phyloP scores from a whole-genome alignment of 2,329 filamentous ascomycete genomes.

The Spiromastix sp. region DNA sequence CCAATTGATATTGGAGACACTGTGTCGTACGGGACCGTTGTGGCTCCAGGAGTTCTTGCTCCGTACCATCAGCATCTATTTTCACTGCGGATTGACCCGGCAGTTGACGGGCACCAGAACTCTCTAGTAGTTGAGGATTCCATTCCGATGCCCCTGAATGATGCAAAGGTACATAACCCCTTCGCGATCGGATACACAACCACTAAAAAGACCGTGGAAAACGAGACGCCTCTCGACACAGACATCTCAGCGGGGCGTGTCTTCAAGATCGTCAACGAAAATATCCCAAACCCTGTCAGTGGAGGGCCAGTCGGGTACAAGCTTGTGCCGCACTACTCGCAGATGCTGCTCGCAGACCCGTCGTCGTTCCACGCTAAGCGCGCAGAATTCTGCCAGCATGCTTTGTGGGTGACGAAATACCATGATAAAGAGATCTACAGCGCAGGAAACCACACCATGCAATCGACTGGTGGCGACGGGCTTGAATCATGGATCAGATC shows the following conservation, averaged over 20 bases:
- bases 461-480: constrained; percentile 38
- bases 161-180: constrained; percentile 37
- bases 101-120: constrained; percentile 46
- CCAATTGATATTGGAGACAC: constrained; percentile 49
- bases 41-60: constrained; percentile 56
- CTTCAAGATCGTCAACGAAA: constrained; percentile 49
- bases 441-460: constrained; percentile 46
- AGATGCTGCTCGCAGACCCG: constrained; percentile 46
- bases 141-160: constrained; percentile 46
- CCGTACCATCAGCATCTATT: constrained; percentile 68
- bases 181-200: constrained; percentile 43
- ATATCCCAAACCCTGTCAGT: constrained; percentile 44
- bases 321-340: constrained; percentile 45
- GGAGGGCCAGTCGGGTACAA: constrained; percentile 46
- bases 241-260: constrained; percentile 34
- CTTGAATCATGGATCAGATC: constrained; percentile 35
- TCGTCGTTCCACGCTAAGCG: constrained; percentile 41
- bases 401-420: constrained; percentile 46
- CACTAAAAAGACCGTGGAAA: constrained; percentile 34
- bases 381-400: constrained; percentile 46
- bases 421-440: constrained; percentile 40
- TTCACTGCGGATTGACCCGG: constrained; percentile 52
- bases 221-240: constrained; percentile 39
- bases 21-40: constrained; percentile 55
- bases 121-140: constrained; percentile 47